Evolutionary conservation across 2,329 filamentous ascomycete species (phyloP).

Genomic region (Alternaria alternata): DNA sequence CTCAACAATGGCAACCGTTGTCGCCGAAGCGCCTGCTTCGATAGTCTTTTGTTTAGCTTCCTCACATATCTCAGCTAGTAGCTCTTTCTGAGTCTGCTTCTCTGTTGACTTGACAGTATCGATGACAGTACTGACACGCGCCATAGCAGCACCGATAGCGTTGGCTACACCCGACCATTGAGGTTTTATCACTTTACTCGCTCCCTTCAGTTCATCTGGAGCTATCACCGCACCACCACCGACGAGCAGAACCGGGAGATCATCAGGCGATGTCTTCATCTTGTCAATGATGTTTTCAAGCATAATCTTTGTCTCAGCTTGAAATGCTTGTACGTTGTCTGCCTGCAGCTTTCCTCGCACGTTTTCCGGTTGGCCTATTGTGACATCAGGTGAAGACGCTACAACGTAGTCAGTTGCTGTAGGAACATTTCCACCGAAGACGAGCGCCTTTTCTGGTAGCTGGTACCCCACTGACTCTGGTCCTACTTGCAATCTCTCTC

Average conservation of each 20-base stretch:
- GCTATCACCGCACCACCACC: conserved; percentile 69
- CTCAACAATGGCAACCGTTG: conserved; percentile 45
- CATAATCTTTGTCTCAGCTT: conserved; percentile 57
- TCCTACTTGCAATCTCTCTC: conserved; percentile 58
- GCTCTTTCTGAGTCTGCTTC: conserved; percentile 42
- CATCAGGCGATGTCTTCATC: conserved; percentile 69
- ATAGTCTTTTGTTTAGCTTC: conserved; percentile 51
- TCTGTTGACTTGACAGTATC: conserved; percentile 52
- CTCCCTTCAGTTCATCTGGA: conserved; percentile 63
- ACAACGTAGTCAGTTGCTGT: conserved; percentile 67
- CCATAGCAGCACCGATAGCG: conserved; percentile 70
- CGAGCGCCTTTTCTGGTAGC: conserved; percentile 61
- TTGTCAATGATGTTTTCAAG: conserved; percentile 66
- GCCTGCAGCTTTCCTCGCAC: conserved; percentile 48
- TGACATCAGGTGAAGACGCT: conserved; percentile 44
- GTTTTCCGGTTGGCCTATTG: conserved; percentile 55
- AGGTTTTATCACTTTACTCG: conserved; percentile 65
- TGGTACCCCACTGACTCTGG: conserved; percentile 70
- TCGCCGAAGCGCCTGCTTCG: conserved; percentile 47
- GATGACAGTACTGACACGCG: conserved; percentile 62
- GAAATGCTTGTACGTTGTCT: conserved; percentile 52
- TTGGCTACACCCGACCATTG: conserved; percentile 68
- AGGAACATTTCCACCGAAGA: conserved; percentile 65
- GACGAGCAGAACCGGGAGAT: conserved; percentile 67
- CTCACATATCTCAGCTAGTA: conserved; percentile 49